A percentile compares a stretch with the other conserved stretches of the same genome.
These are phyloP conservation scores for Emmonsiellopsis sp. DNA, from an alignment of 2,329 filamentous ascomycete genomes.

Conservation along the genomic window DNA sequence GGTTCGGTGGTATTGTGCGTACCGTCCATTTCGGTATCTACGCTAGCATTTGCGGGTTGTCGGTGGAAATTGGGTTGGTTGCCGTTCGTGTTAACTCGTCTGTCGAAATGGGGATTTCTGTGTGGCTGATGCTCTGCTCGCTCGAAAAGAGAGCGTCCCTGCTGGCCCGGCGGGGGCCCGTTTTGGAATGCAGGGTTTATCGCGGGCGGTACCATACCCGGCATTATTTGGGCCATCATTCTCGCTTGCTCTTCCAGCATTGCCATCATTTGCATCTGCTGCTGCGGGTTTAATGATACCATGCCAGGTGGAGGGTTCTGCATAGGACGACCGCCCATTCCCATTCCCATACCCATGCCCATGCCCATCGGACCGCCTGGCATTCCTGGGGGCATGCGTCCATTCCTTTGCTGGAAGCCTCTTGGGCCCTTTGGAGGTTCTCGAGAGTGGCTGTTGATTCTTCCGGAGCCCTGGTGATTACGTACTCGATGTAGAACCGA, in stretches of 20 bases:
- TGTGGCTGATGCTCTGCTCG: slow-evolving; percentile 48
- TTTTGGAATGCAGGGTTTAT: slow-evolving; percentile 47
- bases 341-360: slow-evolving; percentile 30
- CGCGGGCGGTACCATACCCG: slow-evolving; percentile 44
- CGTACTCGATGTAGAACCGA: slow-evolving; percentile 73
- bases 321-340: slow-evolving; percentile 20
- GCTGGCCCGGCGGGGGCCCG: slow-evolving; percentile 30
- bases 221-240: slow-evolving; percentile 69
- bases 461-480: slow-evolving; percentile 60
- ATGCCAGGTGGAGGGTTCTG: slow-evolving; percentile 35
- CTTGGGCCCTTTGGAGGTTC: slow-evolving; percentile 65
- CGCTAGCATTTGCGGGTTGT: slow-evolving; percentile 3
- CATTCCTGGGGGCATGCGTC: slow-evolving; percentile 39
- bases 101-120: slow-evolving; percentile 2
- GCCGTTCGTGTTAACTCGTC: neutral
- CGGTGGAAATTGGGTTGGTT: slow-evolving; percentile 4
- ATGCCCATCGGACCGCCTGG: slow-evolving; percentile 31
- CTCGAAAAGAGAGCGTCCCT: slow-evolving; percentile 62
- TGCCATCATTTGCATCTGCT: slow-evolving; percentile 65
- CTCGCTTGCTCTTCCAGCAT: slow-evolving; percentile 80
- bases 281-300: slow-evolving; percentile 53
- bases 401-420: slow-evolving; percentile 37
- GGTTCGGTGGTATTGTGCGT: slow-evolving; percentile 31
- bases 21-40: slow-evolving; percentile 13
- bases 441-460: slow-evolving; percentile 71